Base-by-base conservation (phyloP, 768 basidiomycete genomes). In the Kwoniella dendrophila region DNA sequence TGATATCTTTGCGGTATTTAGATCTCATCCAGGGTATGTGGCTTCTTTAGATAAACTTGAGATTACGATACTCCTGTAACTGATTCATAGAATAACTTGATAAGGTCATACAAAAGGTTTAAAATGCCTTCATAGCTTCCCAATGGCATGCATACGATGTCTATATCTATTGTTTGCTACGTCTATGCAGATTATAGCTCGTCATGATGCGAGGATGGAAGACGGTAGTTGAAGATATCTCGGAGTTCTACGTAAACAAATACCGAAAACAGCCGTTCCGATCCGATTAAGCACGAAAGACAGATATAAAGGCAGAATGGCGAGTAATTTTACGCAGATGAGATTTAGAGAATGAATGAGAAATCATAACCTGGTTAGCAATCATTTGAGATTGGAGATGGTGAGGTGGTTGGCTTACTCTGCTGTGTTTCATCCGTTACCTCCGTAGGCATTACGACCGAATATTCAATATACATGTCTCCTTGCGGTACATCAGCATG, bases 391-490 rank as follows among this genome's bases (percentile, higher is more conserved):
- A 36, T 3, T n/a, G n/a, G n/a, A n/a, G n/a, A n/a, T n/a, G n/a
- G n/a, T n/a, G n/a, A n/a, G n/a, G n/a, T n/a, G n/a, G n/a, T n/a
- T n/a, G 10, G 84, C 92, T 83, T 76, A 97, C 95, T 90, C 76
- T 82, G 84, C 70, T 86, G 86, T 62, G 85, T 85, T 50, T 87
- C 84, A 50, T 85, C 72, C 49, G 87, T 83, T 33, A 99, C 79
- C 56, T 87, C 84, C 50, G 84, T 80, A 2, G 96, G 96, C 56
- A 99, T 80, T 18, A 98, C 87, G 50, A 99, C 90, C 59, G 85
- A 90, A 80, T 95, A 99, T 78, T 97, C 94, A 55, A 99, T 84
- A 71, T 86, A 98, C 48, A 99, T 81, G 76, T 95, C 88, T 16
- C 96, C 96, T 16, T 73, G 73, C 4, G 73, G 74, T 2, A 72